Percentiles rank a stretch among this genome's conserved stretches.
These are phyloP conservation scores for Cynanchum wilfordii DNA, from an alignment of 257 asterid genomes.

Conservation along the genomic window DNA sequence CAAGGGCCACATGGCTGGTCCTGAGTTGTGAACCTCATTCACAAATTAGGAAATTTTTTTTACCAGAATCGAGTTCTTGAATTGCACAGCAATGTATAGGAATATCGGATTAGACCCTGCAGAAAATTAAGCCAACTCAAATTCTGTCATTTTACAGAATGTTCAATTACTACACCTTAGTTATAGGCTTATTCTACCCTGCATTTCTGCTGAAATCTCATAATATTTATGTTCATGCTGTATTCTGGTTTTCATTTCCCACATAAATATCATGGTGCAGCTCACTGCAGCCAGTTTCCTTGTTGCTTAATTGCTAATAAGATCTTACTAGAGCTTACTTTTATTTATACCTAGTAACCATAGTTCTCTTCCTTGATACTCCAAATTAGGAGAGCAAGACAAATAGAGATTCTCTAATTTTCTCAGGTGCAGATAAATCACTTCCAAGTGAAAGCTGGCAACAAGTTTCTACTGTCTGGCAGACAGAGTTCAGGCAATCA, in stretches of 20 bases:
- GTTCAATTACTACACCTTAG: background rate
- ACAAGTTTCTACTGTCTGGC: background rate
- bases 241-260: slow-evolving; percentile 1
- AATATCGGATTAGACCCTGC: background rate
- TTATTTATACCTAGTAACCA: background rate
- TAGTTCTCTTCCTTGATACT: background rate
- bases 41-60: slow-evolving; percentile 8
- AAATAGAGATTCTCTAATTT: background rate
- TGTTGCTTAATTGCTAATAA: background rate
- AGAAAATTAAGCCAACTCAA: slow-evolving; percentile 6
- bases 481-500: background rate
- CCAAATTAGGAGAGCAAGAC: background rate
- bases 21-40: background rate
- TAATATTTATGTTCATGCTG: background rate
- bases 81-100: slow-evolving; percentile 8
- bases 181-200: background rate
- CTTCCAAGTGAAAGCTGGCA: background rate
- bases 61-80: slow-evolving; percentile 5
- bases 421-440: background rate
- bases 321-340: background rate
- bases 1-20: background rate
- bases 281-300: background rate
- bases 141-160: background rate
- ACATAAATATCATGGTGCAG: background rate
- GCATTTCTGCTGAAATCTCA: background rate